Conservation (phyloP, 108 stramenopile genomes). For the Nitzschia sp. region DNA sequence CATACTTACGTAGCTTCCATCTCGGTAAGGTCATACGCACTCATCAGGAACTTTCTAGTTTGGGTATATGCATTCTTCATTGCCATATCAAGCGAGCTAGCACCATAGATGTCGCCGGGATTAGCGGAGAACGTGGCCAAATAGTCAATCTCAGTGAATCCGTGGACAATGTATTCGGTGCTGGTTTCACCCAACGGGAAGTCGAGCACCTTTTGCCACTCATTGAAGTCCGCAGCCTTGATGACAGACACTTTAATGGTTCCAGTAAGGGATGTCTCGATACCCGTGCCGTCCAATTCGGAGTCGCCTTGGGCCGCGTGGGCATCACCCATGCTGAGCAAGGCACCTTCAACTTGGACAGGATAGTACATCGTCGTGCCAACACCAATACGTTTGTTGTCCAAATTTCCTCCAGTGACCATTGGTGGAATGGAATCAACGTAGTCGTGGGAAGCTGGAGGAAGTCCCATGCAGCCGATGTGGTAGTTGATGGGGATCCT, state of each 20-base stretch:
- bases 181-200: constrained; percentile 45
- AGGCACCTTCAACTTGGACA: constrained; percentile 34
- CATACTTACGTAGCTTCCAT: constrained; percentile 42
- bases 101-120: constrained; percentile 37
- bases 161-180: constrained; percentile 40
- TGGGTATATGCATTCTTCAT: constrained; percentile 49
- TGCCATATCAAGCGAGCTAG: constrained; percentile 37
- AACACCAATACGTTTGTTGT: constrained; percentile 38
- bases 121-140: constrained; percentile 35
- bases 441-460: constrained; percentile 44
- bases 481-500: constrained; percentile 49
- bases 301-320: constrained; percentile 29
- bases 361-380: constrained; percentile 43
- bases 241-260: constrained; percentile 38
- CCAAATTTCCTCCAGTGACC: constrained; percentile 22
- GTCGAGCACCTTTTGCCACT: constrained; percentile 29
- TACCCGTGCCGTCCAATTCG: constrained; percentile 44
- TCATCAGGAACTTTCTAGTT: constrained; percentile 48
- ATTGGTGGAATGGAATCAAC: constrained; percentile 52
- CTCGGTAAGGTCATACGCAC: constrained; percentile 35
- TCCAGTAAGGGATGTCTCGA: constrained; percentile 45
- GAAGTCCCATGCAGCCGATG: constrained; percentile 44
- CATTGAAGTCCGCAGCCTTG: constrained; percentile 37
- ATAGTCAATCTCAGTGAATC: constrained; percentile 49
- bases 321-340: constrained; percentile 39